Base-by-base conservation (phyloP, 306 rosid species). In the Vigna mungo region DNA sequence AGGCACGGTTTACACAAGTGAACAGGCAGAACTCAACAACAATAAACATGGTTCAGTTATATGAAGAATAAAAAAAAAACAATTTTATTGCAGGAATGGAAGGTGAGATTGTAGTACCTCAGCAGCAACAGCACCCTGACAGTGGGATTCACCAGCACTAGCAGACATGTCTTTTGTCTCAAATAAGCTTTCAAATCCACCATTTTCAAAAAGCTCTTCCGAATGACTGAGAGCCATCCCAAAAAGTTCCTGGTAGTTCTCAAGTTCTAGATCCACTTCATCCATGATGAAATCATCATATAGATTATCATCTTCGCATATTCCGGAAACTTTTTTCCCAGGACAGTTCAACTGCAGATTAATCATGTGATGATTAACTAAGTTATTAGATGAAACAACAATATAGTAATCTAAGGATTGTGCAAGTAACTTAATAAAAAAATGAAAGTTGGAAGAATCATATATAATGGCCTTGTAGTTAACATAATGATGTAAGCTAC, bases 121-220 rank as follows among this genome's bases (percentile, higher is more conserved):
- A 74, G 92, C 91, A 76, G 91, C 87, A 81, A 68, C 79, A 25
- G 83, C 86, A 74, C 85, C 96, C 79, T 81, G 93, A 84, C 89
- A 83, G 66, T 84, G 80, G 69, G 91, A 90, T 78, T 89, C 90
- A 37, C 85, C 91, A 53, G 89, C 92, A 39, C 87, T 88, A 51
- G 88, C 90, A 83, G 90, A 83, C 80, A 93, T 34, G 18, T 85
- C 84, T 62, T 79, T 89, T 16, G 77, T 71, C 80, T 88, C 90
- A 78, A 93, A 96, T 89, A 96, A 90, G 89, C 99, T 93, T 81
- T 86, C 92, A 62, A 96, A 87, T 58, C 99, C 94, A 65, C 98
- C 99, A 68, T 96, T 91, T 89, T 89, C 95, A 52, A 93, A 84
- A 77, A 93, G 92, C 79, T 89, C 97, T 81, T 95, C 97, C 14